Conservation (phyloP, 768 basidiomycete genomes). For the Trametes gibbosa region DNA sequence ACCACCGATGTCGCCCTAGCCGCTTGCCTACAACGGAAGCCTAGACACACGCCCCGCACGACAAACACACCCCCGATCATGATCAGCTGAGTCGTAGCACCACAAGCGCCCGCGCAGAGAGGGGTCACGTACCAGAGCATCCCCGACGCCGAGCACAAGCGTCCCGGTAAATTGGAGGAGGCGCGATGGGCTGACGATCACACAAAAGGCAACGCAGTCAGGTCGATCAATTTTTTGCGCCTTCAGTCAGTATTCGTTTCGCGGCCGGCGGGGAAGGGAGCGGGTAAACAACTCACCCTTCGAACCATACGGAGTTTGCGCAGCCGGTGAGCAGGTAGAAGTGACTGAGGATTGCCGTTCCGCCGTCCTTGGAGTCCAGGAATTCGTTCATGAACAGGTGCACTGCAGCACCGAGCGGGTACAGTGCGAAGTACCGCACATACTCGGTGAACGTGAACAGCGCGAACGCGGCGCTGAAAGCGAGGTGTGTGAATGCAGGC, state of each 20-base stretch:
- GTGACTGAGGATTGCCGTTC: slow-evolving; percentile 95
- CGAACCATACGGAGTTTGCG: slow-evolving; percentile 92
- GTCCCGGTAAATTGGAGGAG: slow-evolving; percentile 80
- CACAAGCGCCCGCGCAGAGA: neutral
- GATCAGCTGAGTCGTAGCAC: neutral
- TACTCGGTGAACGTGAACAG: slow-evolving; percentile 96
- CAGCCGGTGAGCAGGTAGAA: slow-evolving; percentile 97
- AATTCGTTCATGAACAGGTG: slow-evolving; percentile 99
- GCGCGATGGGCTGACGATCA: slow-evolving; percentile 38
- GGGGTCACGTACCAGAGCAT: slow-evolving; percentile 70
- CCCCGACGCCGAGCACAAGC: slow-evolving; percentile 86
- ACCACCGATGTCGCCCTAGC: slow-evolving; percentile 81
- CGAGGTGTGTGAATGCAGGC: slow-evolving; percentile 95
- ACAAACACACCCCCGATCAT: neutral
- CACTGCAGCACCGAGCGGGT: slow-evolving; percentile 89
- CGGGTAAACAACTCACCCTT: slow-evolving; percentile 61
- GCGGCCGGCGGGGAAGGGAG: neutral
- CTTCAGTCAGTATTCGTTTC: neutral
- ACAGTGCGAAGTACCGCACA: slow-evolving; percentile 96
- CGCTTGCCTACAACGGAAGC: slow-evolving; percentile 92
- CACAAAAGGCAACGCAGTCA: too few species aligned
- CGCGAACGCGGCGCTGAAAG: slow-evolving; percentile 94
- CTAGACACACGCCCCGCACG: slow-evolving; percentile 39
- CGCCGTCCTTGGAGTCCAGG: slow-evolving; percentile 90
- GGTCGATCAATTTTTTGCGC: neutral